Evolutionary conservation across 2,329 filamentous ascomycete genomes (phyloP).

Genomic region (Ceratocystis smalleyi): DNA sequence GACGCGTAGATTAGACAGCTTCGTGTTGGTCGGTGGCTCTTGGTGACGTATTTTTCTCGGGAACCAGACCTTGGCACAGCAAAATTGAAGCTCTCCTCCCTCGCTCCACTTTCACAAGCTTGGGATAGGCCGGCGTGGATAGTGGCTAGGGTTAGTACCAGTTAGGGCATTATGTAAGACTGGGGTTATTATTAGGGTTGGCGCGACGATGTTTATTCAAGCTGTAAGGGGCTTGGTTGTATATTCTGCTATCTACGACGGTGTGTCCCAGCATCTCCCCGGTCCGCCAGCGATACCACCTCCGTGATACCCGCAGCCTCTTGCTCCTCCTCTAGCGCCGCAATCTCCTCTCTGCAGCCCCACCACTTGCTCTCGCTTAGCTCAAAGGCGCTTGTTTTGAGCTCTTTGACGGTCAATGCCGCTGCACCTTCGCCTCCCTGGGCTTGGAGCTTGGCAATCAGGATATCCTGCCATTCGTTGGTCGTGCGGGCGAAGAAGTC

Average conservation of each 20-base stretch:
- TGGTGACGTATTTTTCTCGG: neutral
- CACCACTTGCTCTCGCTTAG: slow-evolving; percentile 96
- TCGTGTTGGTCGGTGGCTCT: neutral
- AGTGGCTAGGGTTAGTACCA: neutral
- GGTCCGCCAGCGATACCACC: slow-evolving; percentile 73
- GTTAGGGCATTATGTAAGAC: neutral
- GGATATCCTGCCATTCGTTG: slow-evolving; percentile 75
- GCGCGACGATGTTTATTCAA: too few relatives aligned
- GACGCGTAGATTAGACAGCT: neutral
- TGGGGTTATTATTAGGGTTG: neutral
- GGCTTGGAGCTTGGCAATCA: slow-evolving; percentile 60
- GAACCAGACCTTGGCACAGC: neutral
- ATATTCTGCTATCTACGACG: slow-evolving; percentile 17
- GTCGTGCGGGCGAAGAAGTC: slow-evolving; percentile 87
- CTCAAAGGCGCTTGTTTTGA: slow-evolving; percentile 80
- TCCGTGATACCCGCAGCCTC: slow-evolving; percentile 90
- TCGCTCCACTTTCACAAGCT: slow-evolving; percentile 4
- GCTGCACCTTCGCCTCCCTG: slow-evolving; percentile 47
- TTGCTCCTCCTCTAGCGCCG: slow-evolving; percentile 83
- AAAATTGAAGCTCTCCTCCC: slow-evolving; percentile 7
- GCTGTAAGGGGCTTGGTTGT: neutral
- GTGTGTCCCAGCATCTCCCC: slow-evolving; percentile 36
- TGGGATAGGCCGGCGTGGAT: neutral
- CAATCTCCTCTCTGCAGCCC: slow-evolving; percentile 91
- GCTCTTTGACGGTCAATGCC: slow-evolving; percentile 67